Evolutionary conservation across 495 filamentous ascomycete genomes (phyloP).

Genomic region (Xylaria longipes): DNA sequence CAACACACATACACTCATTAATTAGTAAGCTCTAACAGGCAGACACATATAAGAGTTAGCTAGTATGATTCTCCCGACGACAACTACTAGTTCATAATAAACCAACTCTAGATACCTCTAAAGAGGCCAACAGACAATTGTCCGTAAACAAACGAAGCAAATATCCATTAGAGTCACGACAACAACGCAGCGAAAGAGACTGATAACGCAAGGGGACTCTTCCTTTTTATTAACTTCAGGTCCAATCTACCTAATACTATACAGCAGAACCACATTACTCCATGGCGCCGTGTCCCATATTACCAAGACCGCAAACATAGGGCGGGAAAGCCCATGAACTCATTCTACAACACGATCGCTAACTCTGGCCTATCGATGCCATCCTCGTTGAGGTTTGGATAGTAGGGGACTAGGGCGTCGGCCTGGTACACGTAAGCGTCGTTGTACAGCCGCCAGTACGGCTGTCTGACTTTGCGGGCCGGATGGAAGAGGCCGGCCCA

Average conservation of each 20-base stretch:
- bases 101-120: background rate
- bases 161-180: background rate
- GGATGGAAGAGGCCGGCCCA: conserved; percentile 98
- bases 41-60: background rate
- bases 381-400: conserved; percentile 81
- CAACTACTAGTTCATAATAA: background rate
- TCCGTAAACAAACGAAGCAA: background rate
- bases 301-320: background rate
- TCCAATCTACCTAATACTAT: conserved; percentile 22
- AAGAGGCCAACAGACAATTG: background rate
- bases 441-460: conserved; percentile 96
- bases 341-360: conserved; percentile 74
- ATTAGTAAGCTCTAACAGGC: background rate
- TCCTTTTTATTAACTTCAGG: conserved; percentile 15
- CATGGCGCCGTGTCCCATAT: conserved; percentile 21
- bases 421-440: conserved; percentile 94
- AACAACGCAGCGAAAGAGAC: background rate
- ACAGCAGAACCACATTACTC: conserved; percentile 18
- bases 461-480: conserved; percentile 87
- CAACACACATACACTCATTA: background rate
- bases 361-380: conserved; percentile 77
- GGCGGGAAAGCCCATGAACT: background rate
- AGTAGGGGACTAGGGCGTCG: conserved; percentile 95
- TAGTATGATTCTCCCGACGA: background rate
- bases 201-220: background rate